Conservation (phyloP, 495 filamentous ascomycete genomes). For the Trichoderma gamsii region DNA sequence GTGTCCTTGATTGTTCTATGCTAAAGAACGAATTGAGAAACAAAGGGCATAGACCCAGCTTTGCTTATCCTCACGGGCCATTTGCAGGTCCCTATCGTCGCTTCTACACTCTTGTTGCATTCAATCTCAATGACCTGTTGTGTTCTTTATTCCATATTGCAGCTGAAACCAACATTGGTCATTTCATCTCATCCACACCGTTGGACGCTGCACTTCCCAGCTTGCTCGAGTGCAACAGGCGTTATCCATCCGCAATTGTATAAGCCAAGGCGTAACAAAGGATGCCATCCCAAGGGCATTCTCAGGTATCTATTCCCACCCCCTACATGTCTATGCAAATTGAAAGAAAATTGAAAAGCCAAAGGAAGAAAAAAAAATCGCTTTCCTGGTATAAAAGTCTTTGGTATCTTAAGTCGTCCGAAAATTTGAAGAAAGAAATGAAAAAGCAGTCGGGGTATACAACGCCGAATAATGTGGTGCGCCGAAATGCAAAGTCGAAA, state of each 20-base stretch:
- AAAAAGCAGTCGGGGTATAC: conserved; percentile 11
- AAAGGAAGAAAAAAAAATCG: background rate
- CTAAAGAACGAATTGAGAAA: background rate
- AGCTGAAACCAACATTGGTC: background rate
- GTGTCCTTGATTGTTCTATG: background rate
- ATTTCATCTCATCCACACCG: conserved; percentile 3
- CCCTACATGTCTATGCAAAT: background rate
- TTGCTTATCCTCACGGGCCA: conserved; percentile 1
- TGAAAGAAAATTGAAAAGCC: background rate
- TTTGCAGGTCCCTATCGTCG: background rate
- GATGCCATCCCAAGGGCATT: background rate
- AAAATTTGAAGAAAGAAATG: conserved; percentile 3
- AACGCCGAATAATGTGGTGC: conserved; percentile 12
- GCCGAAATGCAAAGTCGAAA: background rate
- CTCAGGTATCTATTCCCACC: background rate
- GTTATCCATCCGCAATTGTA: background rate
- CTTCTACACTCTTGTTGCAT: background rate
- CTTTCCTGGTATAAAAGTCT: background rate
- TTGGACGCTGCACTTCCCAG: background rate
- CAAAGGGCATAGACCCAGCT: background rate
- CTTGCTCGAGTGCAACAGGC: background rate
- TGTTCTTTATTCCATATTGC: background rate
- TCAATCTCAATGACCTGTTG: background rate
- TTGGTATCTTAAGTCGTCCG: conserved; percentile 1
- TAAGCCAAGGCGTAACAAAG: background rate